Base-by-base conservation (phyloP, 1,284 basidiomycete genomes). In the Singerocomus inundabilis region DNA sequence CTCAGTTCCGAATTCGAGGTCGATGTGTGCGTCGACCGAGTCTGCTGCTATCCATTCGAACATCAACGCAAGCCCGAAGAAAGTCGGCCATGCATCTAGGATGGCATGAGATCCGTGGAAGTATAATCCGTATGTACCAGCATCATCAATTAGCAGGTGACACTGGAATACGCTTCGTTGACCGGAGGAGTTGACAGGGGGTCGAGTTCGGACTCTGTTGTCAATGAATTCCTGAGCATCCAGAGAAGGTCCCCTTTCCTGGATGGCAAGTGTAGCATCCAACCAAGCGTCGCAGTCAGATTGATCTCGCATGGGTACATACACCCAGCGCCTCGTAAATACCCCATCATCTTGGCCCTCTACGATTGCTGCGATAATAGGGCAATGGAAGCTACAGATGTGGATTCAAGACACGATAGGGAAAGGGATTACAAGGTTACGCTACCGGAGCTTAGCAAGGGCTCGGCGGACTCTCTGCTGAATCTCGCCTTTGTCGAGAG, bases 41-140 rank as follows among this genome's bases (percentile, higher is more conserved):
- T 46, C 44, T 25, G 15, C 29, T 25, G 11, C 35, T 35, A 46
- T 46, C 35, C 44, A 46, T 15, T 46, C 44, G 21, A 46, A 31
- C 35, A 46, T 38, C n/a, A 46, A 25, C 7, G 6, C 44, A 12
- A 46, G 29, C 12, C 35, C 35, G 11, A 39, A 46, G 0, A 46
- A 31, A 29, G 44, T 46, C 7, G 44, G 44, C 44, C 44, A 46
- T 5, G n/a, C 44, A 24, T 46, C 44, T 8, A 46, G 28, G 29
- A 46, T 46, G 12, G 8, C 5, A 31, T 46, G 44, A 38, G 44
- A 46, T 8, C 44, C 44, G 10, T 46, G 44, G 21, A 46, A 46
- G 12, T 46, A 46, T 7, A 46, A 15, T 7, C 44, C 35, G 5
- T 46, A 31, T 30, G 28, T 10, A 11, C 44, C 35, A 3, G 21